Conservation (phyloP, 306 rosid species). For the Vigna radiata region DNA sequence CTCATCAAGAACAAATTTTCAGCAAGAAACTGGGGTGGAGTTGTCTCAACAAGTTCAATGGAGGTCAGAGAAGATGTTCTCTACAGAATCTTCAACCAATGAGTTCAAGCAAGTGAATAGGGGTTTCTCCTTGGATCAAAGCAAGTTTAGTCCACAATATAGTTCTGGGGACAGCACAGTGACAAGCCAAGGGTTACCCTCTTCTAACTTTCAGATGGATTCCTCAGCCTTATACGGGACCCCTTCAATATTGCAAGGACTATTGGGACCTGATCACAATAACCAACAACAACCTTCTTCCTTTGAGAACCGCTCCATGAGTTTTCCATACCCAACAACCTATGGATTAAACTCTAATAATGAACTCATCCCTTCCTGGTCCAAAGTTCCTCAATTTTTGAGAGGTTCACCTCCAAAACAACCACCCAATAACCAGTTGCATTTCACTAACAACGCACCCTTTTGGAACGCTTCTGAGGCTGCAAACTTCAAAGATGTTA, state of each 20-base stretch:
- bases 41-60: constrained; percentile 66
- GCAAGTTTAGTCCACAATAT: constrained; percentile 82
- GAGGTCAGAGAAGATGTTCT: constrained; percentile 66
- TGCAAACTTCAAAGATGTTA: constrained; percentile 65
- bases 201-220: constrained; percentile 65
- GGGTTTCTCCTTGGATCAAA: constrained; percentile 79
- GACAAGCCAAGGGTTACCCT: constrained; percentile 65
- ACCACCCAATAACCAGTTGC: constrained; percentile 63
- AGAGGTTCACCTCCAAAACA: constrained; percentile 84
- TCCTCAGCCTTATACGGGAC: constrained; percentile 51
- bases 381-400: constrained; percentile 79
- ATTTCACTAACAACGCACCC: constrained; percentile 80
- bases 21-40: constrained; percentile 66
- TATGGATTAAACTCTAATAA: constrained; percentile 64
- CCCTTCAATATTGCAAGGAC: constrained; percentile 77
- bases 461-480: constrained; percentile 90
- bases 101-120: constrained; percentile 66
- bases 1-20: constrained; percentile 57
- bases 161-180: constrained; percentile 78
- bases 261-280: constrained; percentile 53
- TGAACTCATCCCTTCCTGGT: constrained; percentile 58
- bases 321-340: constrained; percentile 53
- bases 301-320: constrained; percentile 45
- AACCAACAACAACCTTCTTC: constrained; percentile 44
- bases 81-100: constrained; percentile 54